Percentiles rank a stretch among this genome's conserved stretches.
Conservation (phyloP, 495 filamentous ascomycete genomes). For the Massariosphaeria phaeospora region DNA sequence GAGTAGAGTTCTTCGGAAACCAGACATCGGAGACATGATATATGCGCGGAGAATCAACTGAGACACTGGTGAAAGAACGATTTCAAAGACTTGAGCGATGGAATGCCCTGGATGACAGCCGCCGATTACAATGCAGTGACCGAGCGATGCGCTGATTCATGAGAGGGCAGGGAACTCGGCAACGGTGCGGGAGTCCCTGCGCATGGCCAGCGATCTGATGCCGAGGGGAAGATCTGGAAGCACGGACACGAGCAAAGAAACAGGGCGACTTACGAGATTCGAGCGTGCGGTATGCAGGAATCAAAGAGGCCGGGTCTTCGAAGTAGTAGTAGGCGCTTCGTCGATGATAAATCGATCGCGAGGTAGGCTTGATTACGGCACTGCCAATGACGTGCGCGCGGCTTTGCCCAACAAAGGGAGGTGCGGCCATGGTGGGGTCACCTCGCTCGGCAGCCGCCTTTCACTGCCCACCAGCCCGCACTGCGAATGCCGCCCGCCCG, state of each 20-base stretch:
- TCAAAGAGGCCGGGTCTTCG: neutral
- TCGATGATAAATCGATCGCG: conserved; percentile 21
- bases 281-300: neutral
- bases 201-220: neutral
- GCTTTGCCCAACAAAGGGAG: conserved; percentile 1
- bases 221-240: neutral
- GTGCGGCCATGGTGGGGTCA: conserved; percentile 4
- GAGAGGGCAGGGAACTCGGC: conserved; percentile 7
- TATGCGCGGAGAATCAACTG: conserved; percentile 9
- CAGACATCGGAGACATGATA: conserved; percentile 32
- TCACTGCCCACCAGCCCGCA: neutral
- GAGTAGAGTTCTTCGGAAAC: conserved; percentile 36
- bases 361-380: conserved; percentile 9
- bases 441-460: neutral
- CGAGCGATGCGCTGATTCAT: conserved; percentile 17
- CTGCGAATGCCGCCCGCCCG: neutral
- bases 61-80: conserved; percentile 1
- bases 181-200: conserved; percentile 11
- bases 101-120: conserved; percentile 21
- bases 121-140: conserved; percentile 26
- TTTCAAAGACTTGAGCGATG: conserved; percentile 24
- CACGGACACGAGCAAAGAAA: neutral
- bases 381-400: conserved; percentile 13
- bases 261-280: conserved; percentile 11
- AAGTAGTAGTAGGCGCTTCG: neutral